Evolutionary conservation across 2,329 filamentous ascomycete genomes (phyloP).

Genomic region (Colletotrichum gloeosporioides): DNA sequence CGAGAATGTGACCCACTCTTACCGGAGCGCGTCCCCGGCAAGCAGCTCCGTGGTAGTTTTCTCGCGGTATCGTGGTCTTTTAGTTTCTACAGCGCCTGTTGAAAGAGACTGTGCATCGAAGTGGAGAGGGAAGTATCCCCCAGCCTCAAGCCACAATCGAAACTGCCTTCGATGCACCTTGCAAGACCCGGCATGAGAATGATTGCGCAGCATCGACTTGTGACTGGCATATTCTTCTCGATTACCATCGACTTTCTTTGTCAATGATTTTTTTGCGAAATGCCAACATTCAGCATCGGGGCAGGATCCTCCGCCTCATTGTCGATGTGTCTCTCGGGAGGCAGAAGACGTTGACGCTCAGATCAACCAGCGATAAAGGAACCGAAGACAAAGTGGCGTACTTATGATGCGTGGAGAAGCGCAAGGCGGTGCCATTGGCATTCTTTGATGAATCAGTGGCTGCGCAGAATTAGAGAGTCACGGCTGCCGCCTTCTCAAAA

Average conservation of each 20-base stretch:
- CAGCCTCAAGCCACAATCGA: neutral
- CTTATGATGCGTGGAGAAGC: neutral
- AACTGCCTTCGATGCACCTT: neutral
- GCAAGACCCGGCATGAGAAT: neutral
- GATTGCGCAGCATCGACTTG: neutral
- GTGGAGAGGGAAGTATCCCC: neutral
- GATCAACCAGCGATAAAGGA: neutral
- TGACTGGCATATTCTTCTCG: neutral
- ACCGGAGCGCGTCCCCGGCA: neutral
- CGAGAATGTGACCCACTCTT: neutral
- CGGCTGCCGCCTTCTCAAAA: neutral
- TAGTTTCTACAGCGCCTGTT: neutral
- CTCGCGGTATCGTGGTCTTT: neutral
- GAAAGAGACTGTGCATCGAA: neutral
- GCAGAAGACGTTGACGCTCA: neutral
- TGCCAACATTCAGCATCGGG: neutral
- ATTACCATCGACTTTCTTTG: neutral
- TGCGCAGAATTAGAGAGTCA: neutral
- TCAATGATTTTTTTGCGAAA: neutral
- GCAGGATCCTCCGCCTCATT: neutral
- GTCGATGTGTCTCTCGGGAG: neutral
- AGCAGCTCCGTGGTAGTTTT: neutral
- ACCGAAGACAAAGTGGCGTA: neutral
- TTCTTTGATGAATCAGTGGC: conserved; percentile 8
- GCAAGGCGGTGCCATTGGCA: neutral